These are phyloP conservation scores for Sphaceloma murrayae DNA, from an alignment of 2,329 filamentous ascomycete species.

Conservation along the genomic window DNA sequence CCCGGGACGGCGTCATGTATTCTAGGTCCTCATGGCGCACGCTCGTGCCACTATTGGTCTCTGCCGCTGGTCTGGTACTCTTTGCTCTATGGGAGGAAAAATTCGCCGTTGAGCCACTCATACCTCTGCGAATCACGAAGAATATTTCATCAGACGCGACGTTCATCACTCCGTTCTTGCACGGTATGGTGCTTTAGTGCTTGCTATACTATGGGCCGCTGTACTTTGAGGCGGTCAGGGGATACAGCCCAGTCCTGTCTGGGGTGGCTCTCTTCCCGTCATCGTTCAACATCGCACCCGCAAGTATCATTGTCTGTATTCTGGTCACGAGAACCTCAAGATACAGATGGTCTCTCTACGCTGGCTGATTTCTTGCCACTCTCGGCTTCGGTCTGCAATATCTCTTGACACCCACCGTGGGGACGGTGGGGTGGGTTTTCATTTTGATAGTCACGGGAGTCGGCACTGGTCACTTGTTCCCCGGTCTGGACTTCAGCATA, in stretches of 20 bases:
- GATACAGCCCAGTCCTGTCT: slow-evolving; percentile 30
- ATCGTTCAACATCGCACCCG: slow-evolving; percentile 22
- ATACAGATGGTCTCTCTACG: slow-evolving; percentile 48
- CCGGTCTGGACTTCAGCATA: slow-evolving; percentile 35
- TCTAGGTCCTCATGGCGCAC: slow-evolving; percentile 36
- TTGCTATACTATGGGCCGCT: slow-evolving; percentile 35
- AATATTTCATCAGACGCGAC: slow-evolving; percentile 18
- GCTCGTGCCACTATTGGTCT: slow-evolving; percentile 38
- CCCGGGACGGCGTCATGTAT: slow-evolving; percentile 36
- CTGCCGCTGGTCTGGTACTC: slow-evolving; percentile 32
- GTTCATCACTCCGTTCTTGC: slow-evolving; percentile 32
- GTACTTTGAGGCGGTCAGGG: slow-evolving; percentile 36
- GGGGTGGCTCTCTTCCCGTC: slow-evolving; percentile 34
- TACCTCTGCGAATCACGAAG: slow-evolving; percentile 28
- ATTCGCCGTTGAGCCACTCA: slow-evolving; percentile 27
- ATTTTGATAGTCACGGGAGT: slow-evolving; percentile 33
- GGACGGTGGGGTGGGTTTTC: slow-evolving; percentile 33
- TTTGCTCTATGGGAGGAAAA: slow-evolving; percentile 34
- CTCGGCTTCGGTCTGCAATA: slow-evolving; percentile 36
- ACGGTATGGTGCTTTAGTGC: slow-evolving; percentile 28
- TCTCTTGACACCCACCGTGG: slow-evolving; percentile 31
- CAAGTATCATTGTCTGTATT: slow-evolving; percentile 21
- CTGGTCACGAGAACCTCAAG: slow-evolving; percentile 25
- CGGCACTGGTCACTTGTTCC: slow-evolving; percentile 35
- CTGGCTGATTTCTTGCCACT: slow-evolving; percentile 45